Base-by-base conservation (phyloP, 768 basidiomycete genomes). In the Mycena epipterygia region DNA sequence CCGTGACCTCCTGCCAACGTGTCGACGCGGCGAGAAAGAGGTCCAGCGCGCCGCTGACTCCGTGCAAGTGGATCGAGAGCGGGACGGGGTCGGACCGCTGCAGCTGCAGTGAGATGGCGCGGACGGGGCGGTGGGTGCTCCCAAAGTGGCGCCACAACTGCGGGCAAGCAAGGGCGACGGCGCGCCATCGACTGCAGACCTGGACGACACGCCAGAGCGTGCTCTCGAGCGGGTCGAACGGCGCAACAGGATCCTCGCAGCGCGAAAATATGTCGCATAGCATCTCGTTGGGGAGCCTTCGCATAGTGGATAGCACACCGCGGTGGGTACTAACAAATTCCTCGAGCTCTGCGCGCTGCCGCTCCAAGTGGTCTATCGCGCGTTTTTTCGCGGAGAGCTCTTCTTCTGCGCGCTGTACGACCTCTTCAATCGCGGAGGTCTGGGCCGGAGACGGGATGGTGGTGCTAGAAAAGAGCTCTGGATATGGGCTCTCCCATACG, bases 121-220 rank as follows among this genome's bases (percentile, higher is more conserved):
- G 12, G 27, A 12, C 29, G 14, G n/a, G 33, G 5, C 23, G n/a
- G 17, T 19, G 39, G 2, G 5, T n/a, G n/a, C n/a, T n/a, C n/a
- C n/a, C 23, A 14, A 70, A 60, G 16, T 65, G 19, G 25, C 52
- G 37, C 70, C 70, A 71, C n/a, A 71, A 64, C 16, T 23, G 33
- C 12, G 70, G 35, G 1, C 64, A 61, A n/a, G 70, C 44, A 1
- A 71, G 59, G 13, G 70, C 70, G 13, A 71, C 59, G 19, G 29
- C 32, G 11, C 70, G 52, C 70, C 70, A 71, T 23, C 64, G 27
- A 30, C 16, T 51, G 46, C 70, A 71, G 4, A 71, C 59, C 14
- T 39, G 25, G 44, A 64, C 64, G n/a, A 62, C 46, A 9, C 62
- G 42, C 23, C 59, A 58, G 6, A 64, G 70, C 25, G 13, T 60